Evolutionary conservation across 306 rosid genomes (phyloP), one percentile per base, ranked within the genome.

Genomic region (Dryas octopetala): DNA sequence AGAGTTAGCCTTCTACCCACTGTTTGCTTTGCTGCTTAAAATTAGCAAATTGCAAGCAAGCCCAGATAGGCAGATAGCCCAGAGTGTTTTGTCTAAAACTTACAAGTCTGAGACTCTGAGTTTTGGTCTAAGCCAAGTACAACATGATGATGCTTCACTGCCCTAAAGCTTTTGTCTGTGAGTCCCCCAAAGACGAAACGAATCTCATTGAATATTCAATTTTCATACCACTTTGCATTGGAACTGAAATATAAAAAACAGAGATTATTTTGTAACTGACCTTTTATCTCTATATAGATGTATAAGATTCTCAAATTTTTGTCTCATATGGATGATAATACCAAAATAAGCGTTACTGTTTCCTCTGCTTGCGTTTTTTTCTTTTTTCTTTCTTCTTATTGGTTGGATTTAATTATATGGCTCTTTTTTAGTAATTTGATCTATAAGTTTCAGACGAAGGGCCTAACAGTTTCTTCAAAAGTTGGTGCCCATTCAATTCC

Each of bases 101-200:
- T 23, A 23, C 23, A 23, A 23, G 23, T 23, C 23, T 23, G 23
- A 23, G 23, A 15, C 51, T 17, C 74, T 53, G 40, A 32, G 19
- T 72, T 46, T 72, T 46, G 68, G 38, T 59, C 76, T 9, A 47
- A 17, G 44, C 1, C 68, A 14, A 59, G 68, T 23, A 46, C 68
- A 13, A 59, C 5, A 46, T 63, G 49, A 59, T 7, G 54, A 55
- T 23, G 54, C 53, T 8, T 8, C 48, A 26, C 76, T 71, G 66
- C 10, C 19, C 76, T 14, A 60, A n/a, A 72, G 10, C 16, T 40
- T 49, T 55, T 17, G 60, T 26, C 59, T 15, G 12, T 26, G 46
- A 32, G 38, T 32, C 26, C 23, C 14, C 38, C 41, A 13, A 53
- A 70, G 14, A 38, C 62, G 55, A 67, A 71, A 43, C 49, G 23